Evolutionary conservation across 2,329 filamentous ascomycete species (phyloP).

Genomic region (Ceratocystis papillata): DNA sequence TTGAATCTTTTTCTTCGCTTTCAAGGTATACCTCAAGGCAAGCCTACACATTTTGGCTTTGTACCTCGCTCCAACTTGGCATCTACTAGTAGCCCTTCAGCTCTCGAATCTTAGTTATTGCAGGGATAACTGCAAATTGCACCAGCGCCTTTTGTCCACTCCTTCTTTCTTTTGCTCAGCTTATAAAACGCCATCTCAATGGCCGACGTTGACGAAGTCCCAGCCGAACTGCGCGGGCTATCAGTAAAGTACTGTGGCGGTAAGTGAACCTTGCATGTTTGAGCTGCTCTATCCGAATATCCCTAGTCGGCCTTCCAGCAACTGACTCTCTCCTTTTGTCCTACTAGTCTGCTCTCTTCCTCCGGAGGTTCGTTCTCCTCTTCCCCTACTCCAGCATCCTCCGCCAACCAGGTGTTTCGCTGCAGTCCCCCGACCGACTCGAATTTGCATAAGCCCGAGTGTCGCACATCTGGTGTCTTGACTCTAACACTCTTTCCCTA

Average conservation of each 20-base stretch:
- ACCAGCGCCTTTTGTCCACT: neutral
- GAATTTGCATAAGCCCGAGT: neutral
- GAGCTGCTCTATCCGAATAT: no score
- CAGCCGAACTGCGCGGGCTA: constrained; percentile 21
- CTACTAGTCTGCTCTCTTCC: constrained; percentile 51
- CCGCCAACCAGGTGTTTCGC: constrained; percentile 13
- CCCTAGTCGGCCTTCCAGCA: neutral
- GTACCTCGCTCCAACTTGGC: no score
- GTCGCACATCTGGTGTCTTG: neutral
- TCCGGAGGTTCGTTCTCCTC: constrained; percentile 45
- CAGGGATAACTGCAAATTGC: neutral
- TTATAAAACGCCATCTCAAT: constrained; percentile 18
- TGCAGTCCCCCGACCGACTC: constrained; percentile 17
- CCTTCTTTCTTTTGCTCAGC: neutral
- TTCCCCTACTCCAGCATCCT: neutral
- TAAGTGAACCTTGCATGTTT: constrained; percentile 32
- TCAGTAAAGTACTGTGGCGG: constrained; percentile 47
- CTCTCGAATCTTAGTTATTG: neutral
- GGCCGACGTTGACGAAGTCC: constrained; percentile 23
- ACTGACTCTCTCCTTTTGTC: constrained; percentile 13
- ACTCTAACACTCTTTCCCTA: constrained; percentile 35
- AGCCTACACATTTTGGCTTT: no score
- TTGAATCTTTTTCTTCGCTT: neutral
- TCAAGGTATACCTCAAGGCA: no score
- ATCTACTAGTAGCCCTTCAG: no score